Conservation (phyloP, 2,329 filamentous ascomycete genomes). For the Fusarium liriodendri region DNA sequence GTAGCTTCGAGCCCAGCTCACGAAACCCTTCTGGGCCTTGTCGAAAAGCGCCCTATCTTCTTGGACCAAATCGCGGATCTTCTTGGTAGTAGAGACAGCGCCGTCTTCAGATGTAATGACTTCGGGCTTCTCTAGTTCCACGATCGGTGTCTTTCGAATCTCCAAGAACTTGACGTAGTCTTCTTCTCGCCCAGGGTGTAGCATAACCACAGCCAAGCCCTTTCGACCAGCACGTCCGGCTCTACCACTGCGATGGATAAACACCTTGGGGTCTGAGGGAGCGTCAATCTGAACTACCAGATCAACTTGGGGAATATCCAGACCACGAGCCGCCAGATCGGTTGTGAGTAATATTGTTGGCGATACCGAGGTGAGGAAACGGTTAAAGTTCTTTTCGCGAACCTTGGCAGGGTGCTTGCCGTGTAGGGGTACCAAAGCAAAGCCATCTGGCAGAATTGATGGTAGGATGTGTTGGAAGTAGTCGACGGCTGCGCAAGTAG, state of each 20-base stretch:
- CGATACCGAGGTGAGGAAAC: conserved; percentile 79
- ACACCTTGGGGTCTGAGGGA: conserved; percentile 89
- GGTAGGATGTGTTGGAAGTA: conserved; percentile 90
- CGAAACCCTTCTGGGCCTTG: conserved; percentile 90
- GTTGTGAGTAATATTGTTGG: conserved; percentile 90
- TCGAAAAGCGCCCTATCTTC: conserved; percentile 75
- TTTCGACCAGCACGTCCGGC: conserved; percentile 89
- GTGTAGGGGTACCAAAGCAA: conserved; percentile 83
- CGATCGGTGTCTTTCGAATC: conserved; percentile 87
- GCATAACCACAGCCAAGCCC: conserved; percentile 86
- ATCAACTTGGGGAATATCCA: conserved; percentile 93
- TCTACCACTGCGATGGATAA: conserved; percentile 91
- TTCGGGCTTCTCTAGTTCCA: conserved; percentile 66
- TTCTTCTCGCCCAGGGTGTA: conserved; percentile 87
- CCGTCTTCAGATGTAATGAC: conserved; percentile 70
- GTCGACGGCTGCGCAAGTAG: conserved; percentile 93
- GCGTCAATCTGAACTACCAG: conserved; percentile 89
- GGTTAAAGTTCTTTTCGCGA: conserved; percentile 86
- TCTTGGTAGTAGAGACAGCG: conserved; percentile 66
- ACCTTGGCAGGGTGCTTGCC: conserved; percentile 92
- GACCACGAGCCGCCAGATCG: conserved; percentile 88
- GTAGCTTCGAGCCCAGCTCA: conserved; percentile 93
- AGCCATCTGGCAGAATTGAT: conserved; percentile 73
- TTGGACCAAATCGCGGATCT: conserved; percentile 69
- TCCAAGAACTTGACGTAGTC: conserved; percentile 90